Evolutionary conservation across 2,329 filamentous ascomycete species (phyloP).

Genomic region (Nannizziopsis barbatae): DNA sequence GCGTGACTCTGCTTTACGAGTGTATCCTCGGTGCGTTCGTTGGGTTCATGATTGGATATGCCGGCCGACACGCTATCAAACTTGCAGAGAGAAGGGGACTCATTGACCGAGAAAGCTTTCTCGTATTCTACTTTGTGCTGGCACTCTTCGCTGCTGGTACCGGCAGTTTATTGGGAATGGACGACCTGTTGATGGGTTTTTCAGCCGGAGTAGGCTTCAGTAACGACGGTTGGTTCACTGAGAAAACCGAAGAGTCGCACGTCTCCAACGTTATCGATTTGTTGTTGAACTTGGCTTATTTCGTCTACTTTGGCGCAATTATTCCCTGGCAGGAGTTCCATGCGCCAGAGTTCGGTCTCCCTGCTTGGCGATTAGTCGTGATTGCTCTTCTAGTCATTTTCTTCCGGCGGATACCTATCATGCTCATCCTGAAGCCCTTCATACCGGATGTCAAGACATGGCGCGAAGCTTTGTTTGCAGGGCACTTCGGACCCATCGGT

Average conservation of each 20-base stretch:
- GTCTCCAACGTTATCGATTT: conserved; percentile 99
- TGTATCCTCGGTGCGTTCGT: conserved; percentile 86
- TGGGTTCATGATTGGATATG: conserved; percentile 78
- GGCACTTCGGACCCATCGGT: conserved; percentile 94
- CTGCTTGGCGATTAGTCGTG: conserved; percentile 83
- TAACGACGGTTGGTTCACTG: conserved; percentile 96
- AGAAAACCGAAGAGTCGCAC: conserved; percentile 96
- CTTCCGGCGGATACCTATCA: conserved; percentile 90
- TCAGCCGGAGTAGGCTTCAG: conserved; percentile 96
- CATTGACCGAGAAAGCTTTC: conserved; percentile 91
- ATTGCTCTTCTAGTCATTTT: conserved; percentile 88
- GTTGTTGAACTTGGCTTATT: conserved; percentile 92
- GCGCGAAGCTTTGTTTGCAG: conserved; percentile 92
- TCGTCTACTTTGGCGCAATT: conserved; percentile 94
- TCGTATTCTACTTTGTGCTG: conserved; percentile 97
- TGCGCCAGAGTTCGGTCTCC: conserved; percentile 57
- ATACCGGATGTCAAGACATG: conserved; percentile 98
- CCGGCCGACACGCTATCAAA: conserved; percentile 81
- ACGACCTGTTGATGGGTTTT: conserved; percentile 90
- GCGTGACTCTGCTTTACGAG: conserved; percentile 84
- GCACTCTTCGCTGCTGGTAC: conserved; percentile 93
- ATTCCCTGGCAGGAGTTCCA: conserved; percentile 95
- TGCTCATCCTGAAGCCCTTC: conserved; percentile 78
- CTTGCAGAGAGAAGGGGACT: conserved; percentile 71
- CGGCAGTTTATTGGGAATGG: conserved; percentile 78